Conservation (phyloP, 352 stramenopile species). For the Phytophthora cactorum region DNA sequence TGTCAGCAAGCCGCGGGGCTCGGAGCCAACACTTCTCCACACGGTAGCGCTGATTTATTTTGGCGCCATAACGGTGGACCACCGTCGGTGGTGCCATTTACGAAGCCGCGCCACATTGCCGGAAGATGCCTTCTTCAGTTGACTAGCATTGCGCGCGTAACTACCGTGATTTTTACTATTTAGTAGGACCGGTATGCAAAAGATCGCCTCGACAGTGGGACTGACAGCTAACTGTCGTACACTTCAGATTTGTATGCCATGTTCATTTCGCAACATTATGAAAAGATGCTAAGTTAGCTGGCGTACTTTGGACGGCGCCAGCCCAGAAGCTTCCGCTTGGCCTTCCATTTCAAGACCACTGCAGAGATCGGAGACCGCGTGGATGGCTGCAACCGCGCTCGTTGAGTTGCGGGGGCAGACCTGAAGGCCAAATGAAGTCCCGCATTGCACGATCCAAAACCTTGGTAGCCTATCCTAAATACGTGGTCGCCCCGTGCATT, state of each 20-base stretch:
- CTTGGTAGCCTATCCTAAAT: slow-evolving; percentile 31
- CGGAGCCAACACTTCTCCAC: too few species aligned
- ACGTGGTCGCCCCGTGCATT: slow-evolving; percentile 16
- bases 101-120: neutral
- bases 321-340: slow-evolving; percentile 33
- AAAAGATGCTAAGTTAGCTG: slow-evolving; percentile 40
- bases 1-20: neutral
- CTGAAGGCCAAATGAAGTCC: neutral
- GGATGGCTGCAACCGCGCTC: slow-evolving; percentile 3
- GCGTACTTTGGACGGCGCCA: slow-evolving; percentile 25
- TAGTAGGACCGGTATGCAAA: neutral
- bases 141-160: neutral
- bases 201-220: slow-evolving; percentile 31
- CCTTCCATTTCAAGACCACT: slow-evolving; percentile 4
- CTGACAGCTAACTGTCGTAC: neutral
- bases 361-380: slow-evolving; percentile 11
- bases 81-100: neutral
- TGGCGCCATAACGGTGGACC: slow-evolving; percentile 7
- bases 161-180: neutral
- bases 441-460: slow-evolving; percentile 8
- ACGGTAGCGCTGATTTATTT: slow-evolving; percentile 27
- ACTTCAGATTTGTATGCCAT: slow-evolving; percentile 19
- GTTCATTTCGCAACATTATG: slow-evolving; percentile 39
- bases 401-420: slow-evolving; percentile 14
- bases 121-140: slow-evolving; percentile 29